phyloP scores from a whole-genome alignment of 1,139 yeast species.

The Geotrichum phurueaensis region DNA sequence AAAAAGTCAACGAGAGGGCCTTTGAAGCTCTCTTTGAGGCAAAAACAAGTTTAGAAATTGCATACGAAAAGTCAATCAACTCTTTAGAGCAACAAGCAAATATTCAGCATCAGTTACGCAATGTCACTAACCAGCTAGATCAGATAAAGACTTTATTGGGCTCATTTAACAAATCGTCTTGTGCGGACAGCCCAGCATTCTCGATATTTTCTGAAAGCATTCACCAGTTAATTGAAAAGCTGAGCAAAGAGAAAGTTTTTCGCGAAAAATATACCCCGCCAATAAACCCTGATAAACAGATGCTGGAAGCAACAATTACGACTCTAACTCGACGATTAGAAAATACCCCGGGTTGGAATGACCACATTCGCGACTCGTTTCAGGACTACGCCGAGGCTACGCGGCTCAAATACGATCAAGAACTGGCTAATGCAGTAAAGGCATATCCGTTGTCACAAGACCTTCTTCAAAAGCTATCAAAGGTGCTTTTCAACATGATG shows the following conservation, averaged over 20 bases:
- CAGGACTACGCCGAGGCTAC: constrained; percentile 22
- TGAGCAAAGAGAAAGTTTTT: constrained; percentile 5
- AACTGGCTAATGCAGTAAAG: constrained; percentile 15
- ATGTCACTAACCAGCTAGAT: constrained; percentile 21
- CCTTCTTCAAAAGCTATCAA: constrained; percentile 3
- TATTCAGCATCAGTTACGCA: constrained; percentile 21
- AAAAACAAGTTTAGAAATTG: constrained; percentile 20
- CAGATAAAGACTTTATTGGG: constrained; percentile 19
- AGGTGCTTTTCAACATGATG: constrained; percentile 2
- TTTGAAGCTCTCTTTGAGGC: constrained; percentile 25
- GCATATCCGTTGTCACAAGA: neutral
- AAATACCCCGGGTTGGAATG: constrained; percentile 27
- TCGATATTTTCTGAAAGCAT: neutral
- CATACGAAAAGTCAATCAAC: constrained; percentile 17
- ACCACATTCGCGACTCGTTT: constrained; percentile 21
- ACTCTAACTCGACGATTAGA: constrained; percentile 22
- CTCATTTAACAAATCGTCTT: neutral
- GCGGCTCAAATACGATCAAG: constrained; percentile 18
- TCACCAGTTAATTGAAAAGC: constrained; percentile 2
- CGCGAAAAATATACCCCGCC: constrained; percentile 4
- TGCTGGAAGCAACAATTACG: constrained; percentile 1
- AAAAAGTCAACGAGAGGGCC: constrained; percentile 20
- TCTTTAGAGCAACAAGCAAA: constrained; percentile 5
- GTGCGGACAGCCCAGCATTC: neutral
- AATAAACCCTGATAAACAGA: neutral